Percentiles rank a stretch among this genome's conserved stretches.
Evolutionary conservation across 108 stramenopile species (phyloP).

Genomic region (Epipyxis sp.): DNA sequence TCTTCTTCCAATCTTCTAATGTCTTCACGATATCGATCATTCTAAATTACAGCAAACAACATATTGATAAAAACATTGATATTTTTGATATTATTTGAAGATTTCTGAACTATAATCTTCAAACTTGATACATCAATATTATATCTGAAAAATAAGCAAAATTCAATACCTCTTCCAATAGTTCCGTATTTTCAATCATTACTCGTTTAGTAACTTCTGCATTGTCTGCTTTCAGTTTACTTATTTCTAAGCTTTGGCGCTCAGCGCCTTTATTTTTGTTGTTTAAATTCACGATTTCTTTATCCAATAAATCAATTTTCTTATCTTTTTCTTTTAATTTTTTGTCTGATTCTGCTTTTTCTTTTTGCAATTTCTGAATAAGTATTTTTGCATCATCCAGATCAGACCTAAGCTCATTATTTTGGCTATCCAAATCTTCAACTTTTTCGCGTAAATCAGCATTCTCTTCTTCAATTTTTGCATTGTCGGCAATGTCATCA

Average conservation of each 20-base stretch:
- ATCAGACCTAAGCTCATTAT: neutral
- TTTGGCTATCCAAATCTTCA: neutral
- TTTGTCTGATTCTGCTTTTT: slow-evolving; percentile 1
- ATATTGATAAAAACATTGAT: neutral
- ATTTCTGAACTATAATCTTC: neutral
- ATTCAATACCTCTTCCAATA: slow-evolving; percentile 5
- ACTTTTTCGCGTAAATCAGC: neutral
- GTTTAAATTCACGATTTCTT: neutral
- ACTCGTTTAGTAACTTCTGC: neutral
- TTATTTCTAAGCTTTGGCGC: neutral
- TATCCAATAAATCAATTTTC: neutral
- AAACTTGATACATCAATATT: too few species aligned
- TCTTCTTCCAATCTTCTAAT: neutral
- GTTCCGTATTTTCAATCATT: neutral
- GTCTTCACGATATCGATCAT: neutral
- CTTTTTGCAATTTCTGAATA: neutral
- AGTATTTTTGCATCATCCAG: neutral
- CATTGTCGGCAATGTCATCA: neutral
- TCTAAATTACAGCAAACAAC: neutral
- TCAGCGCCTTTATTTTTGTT: neutral
- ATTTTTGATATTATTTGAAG: too few species aligned
- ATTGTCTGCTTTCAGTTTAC: neutral
- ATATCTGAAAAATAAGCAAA: too few species aligned
- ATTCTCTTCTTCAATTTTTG: neutral
- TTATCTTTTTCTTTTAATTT: neutral